Evolutionary conservation across 2,329 filamentous ascomycete genomes (phyloP).

Genomic region (Arthrinium puccinioides): DNA sequence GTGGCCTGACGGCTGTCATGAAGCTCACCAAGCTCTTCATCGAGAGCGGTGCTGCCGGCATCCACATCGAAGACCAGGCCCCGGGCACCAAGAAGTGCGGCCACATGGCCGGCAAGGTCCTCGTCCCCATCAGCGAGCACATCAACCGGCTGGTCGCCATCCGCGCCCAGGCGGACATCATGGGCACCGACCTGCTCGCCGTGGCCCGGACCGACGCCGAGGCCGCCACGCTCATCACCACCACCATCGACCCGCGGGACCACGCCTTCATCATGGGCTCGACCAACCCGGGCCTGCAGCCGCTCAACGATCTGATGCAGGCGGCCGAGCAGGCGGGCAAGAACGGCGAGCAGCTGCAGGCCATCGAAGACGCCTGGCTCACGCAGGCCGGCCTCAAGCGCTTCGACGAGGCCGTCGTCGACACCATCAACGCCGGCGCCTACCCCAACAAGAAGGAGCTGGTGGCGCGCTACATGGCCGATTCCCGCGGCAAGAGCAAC

Average conservation of each 20-base stretch:
- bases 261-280: conserved; percentile 86
- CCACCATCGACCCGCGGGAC: conserved; percentile 91
- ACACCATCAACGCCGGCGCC: conserved; percentile 65
- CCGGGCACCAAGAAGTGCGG: conserved; percentile 99
- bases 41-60: conserved; percentile 92
- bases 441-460: conserved; percentile 62
- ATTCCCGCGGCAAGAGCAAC: conserved; percentile 79
- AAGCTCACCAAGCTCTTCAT: conserved; percentile 98
- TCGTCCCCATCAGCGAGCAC: conserved; percentile 95
- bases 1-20: conserved; percentile 97
- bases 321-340: conserved; percentile 79
- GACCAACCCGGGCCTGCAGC: conserved; percentile 78
- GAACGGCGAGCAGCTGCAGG: conserved; percentile 71
- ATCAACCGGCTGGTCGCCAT: conserved; percentile 97
- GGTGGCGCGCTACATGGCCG: conserved; percentile 57
- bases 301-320: conserved; percentile 85
- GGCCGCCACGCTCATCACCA: conserved; percentile 93
- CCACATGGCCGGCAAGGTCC: conserved; percentile 97
- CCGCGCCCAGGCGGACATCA: conserved; percentile 95
- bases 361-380: conserved; percentile 86
- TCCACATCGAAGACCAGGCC: conserved; percentile 98
- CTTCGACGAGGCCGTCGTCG: conserved; percentile 84
- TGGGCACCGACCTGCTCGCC: conserved; percentile 86
- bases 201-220: conserved; percentile 95
- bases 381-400: conserved; percentile 72